Base-by-base conservation (phyloP, 73 alveolate genomes). In the Stentor roeselii region DNA sequence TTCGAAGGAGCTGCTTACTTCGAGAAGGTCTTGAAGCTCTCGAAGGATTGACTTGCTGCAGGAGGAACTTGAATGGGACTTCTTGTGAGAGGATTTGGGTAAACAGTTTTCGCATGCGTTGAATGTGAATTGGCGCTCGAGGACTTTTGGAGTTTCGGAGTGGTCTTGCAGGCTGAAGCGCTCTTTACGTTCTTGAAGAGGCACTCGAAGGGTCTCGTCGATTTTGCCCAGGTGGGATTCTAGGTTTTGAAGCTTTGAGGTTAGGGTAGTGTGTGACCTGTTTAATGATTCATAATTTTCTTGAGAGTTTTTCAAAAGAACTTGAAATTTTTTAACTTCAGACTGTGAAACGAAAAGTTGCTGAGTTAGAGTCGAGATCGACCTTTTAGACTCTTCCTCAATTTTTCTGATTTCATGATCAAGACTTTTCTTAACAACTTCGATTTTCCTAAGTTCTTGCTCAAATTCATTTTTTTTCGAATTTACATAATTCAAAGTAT, bases 101-200 rank as follows among this genome's bases (percentile, higher is more conserved):
- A 50, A 11, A 50, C 21, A 6, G 67, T 21, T 50, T 50, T 6
- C 21, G 67, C 67, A 21, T 50, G 6, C 67, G 6, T 50, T 50
- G 67, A 50, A 50, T 50, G 67, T 50, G 67, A 50, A 50, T 50
- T 50, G 67, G 6, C 67, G 67, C 67, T 50, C 67, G 6, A 50
- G 6, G 67, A 11, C 67, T 6, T 50, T 50, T 50, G 67, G 67
- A 6, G 6, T 50, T 50, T 50, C 67, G 21, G 67, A 6, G 67
- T 21, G 67, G 67, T 11, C 21, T 50, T 50, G 67, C 6, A 50
- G 67, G 21, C 67, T 50, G 67, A 11, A 21, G 21, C 67, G 30
- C 21, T 50, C 6, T 50, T 50, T 6, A 50, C 21, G 67, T 50
- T 50, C 67, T 50, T 50, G 6, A 11, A 11, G 30, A 50, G 67